Percentiles rank a stretch among this genome's conserved stretches.
Conservation (phyloP, 495 filamentous ascomycete genomes). For the Aspergillus incahuasiensis region DNA sequence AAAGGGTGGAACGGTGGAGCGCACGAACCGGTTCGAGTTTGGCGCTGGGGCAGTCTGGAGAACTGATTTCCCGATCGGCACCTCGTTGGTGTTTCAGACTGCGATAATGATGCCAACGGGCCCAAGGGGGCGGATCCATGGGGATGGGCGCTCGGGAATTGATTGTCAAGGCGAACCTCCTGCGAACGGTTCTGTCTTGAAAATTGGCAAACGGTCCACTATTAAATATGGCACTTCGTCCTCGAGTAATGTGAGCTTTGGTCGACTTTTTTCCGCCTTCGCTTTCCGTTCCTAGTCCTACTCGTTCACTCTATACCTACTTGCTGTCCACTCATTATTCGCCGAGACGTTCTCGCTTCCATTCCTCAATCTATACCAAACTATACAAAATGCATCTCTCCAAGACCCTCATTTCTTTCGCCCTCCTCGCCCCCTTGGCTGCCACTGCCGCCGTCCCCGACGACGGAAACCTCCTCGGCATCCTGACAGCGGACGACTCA, state of each 20-base stretch:
- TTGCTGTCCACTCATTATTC: not conserved
- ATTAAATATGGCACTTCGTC: not conserved
- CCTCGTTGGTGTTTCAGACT: conserved; percentile 15
- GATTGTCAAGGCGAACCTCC: not conserved
- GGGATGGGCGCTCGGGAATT: conserved; percentile 9
- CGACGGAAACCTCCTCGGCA: conserved; percentile 17
- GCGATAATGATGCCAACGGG: conserved; percentile 1
- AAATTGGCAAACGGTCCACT: conserved; percentile 1
- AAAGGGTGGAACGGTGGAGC: conserved; percentile 9
- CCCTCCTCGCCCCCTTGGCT: conserved; percentile 29
- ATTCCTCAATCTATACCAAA: not conserved
- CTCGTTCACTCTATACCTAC: too few relatives aligned
- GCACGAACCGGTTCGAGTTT: conserved; percentile 11
- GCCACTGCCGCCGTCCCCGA: conserved; percentile 16
- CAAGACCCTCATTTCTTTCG: conserved; percentile 10
- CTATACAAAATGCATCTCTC: conserved; percentile 2
- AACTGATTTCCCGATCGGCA: conserved; percentile 17
- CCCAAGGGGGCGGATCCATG: conserved; percentile 9
- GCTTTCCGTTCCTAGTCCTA: not conserved
- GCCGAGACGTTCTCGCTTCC: not conserved
- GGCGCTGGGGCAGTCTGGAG: conserved; percentile 10
- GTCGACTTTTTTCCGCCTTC: not conserved
- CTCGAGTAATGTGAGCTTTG: not conserved
- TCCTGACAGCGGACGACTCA: conserved; percentile 28
- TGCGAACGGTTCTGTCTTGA: not conserved